phyloP scores from a whole-genome alignment of 495 filamentous ascomycete genomes.

The Xylaria intraflava region DNA sequence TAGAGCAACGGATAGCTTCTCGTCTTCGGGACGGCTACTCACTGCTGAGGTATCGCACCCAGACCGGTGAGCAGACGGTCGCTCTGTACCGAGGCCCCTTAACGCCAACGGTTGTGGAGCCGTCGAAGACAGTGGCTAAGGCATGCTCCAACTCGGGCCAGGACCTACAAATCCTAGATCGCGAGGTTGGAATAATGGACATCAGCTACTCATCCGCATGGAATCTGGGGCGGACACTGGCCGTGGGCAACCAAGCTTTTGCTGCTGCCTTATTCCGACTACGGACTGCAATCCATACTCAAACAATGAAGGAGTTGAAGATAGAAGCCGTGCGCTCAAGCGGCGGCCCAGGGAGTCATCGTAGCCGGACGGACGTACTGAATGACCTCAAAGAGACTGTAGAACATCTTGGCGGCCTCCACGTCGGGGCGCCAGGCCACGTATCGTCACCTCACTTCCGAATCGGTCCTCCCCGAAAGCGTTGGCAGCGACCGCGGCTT shows the following conservation, averaged over 20 bases:
- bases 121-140: no score
- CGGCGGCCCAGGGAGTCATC: no score
- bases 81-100: neutral
- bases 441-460: no score
- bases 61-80: neutral
- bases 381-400: no score
- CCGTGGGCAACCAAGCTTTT: constrained; percentile 29
- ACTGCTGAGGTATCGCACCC: neutral
- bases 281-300: neutral
- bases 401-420: no score
- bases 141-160: neutral
- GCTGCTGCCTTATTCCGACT: neutral
- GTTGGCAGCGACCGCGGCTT: no score
- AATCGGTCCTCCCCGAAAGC: no score
- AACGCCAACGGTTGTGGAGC: neutral
- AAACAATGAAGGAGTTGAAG: no score
- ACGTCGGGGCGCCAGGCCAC: no score
- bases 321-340: no score
- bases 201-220: constrained; percentile 32
- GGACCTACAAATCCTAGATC: constrained; percentile 35
- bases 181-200: constrained; percentile 31
- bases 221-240: constrained; percentile 28
- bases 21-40: neutral
- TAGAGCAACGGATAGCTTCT: neutral
- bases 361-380: no score